phyloP scores from a whole-genome alignment of 305 asterid species.

The Fraxinus nigra region DNA sequence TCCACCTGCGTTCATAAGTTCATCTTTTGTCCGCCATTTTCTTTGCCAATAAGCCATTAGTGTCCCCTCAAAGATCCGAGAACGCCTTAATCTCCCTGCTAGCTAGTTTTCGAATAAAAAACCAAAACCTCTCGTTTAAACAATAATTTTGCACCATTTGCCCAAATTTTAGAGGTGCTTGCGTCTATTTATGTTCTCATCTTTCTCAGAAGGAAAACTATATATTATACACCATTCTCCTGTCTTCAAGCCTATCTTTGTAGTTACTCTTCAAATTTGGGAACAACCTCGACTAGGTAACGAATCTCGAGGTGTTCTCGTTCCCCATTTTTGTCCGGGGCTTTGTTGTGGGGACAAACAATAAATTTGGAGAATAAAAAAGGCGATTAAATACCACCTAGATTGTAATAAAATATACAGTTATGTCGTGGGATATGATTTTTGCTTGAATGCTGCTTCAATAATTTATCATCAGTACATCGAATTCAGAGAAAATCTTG shows the following conservation, averaged over 20 bases:
- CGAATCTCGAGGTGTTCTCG: conserved; percentile 36
- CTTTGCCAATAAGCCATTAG: conserved; percentile 54
- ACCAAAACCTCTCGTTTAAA: conserved; percentile 31
- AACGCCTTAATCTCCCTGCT: conserved; percentile 44
- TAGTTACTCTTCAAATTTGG: conserved; percentile 25
- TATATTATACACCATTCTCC: conserved; percentile 25
- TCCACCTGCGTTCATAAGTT: conserved; percentile 31
- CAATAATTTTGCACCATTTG: conserved; percentile 35
- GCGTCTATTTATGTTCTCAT: conserved; percentile 43
- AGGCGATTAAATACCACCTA: conserved; percentile 39
- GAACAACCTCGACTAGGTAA: conserved; percentile 38
- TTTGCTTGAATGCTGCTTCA: conserved; percentile 32
- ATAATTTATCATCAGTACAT: conserved; percentile 34
- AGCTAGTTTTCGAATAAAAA: conserved; percentile 50
- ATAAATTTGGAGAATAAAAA: conserved; percentile 34
- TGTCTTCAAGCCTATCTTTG: conserved; percentile 19
- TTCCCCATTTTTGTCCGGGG: conserved; percentile 54
- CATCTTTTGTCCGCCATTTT: conserved; percentile 19
- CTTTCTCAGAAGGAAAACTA: conserved; percentile 38
- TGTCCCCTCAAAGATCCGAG: conserved; percentile 39
- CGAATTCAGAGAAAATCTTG: conserved; percentile 27
- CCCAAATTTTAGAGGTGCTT: conserved; percentile 50
- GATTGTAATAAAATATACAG: conserved; percentile 36
- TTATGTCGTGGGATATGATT: conserved; percentile 38
- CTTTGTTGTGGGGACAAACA: conserved; percentile 39